Conservation (phyloP, 192 early-diverging fungal genomes). For the Backusella tuberculispora region DNA sequence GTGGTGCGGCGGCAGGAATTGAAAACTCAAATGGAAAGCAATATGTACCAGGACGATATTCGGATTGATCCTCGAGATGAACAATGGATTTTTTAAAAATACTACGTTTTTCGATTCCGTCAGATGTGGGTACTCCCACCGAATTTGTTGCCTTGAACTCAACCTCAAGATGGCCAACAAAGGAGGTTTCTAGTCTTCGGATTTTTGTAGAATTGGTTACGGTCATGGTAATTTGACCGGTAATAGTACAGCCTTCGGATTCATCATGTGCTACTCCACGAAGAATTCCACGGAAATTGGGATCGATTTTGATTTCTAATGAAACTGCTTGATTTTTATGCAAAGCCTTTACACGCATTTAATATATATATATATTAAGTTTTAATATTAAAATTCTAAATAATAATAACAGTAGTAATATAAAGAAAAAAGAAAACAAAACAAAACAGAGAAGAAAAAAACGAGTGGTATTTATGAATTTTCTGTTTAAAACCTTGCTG, state of each 20-base stretch:
- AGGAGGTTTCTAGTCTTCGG: conserved; percentile 21
- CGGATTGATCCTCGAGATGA: background rate
- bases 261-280: conserved; percentile 33
- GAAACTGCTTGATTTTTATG: background rate
- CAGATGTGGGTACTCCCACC: background rate
- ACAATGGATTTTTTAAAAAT: background rate
- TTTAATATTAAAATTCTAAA: background rate
- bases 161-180: conserved; percentile 27
- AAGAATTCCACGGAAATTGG: conserved; percentile 23
- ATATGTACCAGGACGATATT: conserved; percentile 25
- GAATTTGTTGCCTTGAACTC: conserved; percentile 19
- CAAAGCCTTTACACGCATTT: background rate
- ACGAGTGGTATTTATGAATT: background rate
- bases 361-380: background rate
- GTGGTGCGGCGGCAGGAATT: conserved; percentile 37
- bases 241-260: conserved; percentile 33
- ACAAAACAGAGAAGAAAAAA: background rate
- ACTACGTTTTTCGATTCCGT: background rate
- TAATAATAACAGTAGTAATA: background rate
- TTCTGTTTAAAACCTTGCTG: conserved; percentile 3
- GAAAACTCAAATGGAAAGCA: conserved; percentile 26
- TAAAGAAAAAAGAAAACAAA: background rate
- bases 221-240: conserved; percentile 15
- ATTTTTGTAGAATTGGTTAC: conserved; percentile 19
- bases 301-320: background rate